Percentiles rank a stretch among this genome's conserved stretches.
Conservation (phyloP, 1,139 yeast genomes). For the Geotrichum restrictum region DNA sequence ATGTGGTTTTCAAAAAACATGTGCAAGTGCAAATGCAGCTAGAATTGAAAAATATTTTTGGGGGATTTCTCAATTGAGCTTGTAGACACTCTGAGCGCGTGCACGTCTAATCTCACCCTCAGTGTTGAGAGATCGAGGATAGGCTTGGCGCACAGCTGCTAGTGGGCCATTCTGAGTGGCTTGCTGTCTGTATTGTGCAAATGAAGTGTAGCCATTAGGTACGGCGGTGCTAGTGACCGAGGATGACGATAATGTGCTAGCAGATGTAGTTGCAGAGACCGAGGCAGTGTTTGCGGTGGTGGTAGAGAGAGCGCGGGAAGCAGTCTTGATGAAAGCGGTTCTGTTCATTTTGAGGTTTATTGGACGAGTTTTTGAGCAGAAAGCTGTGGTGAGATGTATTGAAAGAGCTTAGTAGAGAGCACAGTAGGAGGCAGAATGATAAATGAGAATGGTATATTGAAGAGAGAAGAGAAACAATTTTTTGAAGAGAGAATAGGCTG, state of each 20-base stretch:
- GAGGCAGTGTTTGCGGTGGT: constrained; percentile 1
- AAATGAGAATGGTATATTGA: no score
- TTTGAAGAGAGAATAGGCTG: no score
- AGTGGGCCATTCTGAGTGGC: constrained; percentile 21
- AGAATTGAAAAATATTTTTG: no score
- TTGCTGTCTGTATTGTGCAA: constrained; percentile 21
- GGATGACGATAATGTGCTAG: constrained; percentile 2
- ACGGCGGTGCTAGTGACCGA: constrained; percentile 10
- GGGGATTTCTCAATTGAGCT: background rate
- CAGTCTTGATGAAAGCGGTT: no score
- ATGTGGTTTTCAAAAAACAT: no score
- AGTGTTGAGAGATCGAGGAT: constrained; percentile 22
- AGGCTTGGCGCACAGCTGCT: constrained; percentile 22
- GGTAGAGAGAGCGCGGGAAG: constrained; percentile 8
- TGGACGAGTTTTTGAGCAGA: no score
- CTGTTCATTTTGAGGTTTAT: background rate
- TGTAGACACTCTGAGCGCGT: background rate
- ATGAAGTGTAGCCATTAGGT: constrained; percentile 13
- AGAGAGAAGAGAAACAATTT: no score
- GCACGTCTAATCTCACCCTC: constrained; percentile 6
- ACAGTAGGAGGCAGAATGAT: no score
- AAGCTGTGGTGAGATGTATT: no score
- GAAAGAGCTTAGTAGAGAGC: no score
- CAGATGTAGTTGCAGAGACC: constrained; percentile 8
- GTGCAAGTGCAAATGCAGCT: no score